Base-by-base conservation (phyloP, 108 stramenopile genomes). In the Nitzschia palea region DNA sequence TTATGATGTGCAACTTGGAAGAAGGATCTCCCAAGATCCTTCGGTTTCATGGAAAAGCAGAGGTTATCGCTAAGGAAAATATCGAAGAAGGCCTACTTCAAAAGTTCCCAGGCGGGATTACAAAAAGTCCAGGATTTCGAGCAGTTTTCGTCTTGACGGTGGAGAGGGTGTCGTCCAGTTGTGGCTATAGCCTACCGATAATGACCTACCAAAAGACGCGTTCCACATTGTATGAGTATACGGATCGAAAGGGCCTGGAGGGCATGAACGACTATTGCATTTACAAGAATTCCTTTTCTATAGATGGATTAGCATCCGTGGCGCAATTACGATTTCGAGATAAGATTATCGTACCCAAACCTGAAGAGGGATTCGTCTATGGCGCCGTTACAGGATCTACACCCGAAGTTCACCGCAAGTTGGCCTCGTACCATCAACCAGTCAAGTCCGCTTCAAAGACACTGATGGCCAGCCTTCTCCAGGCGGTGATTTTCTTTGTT, bases 251-350 rank as follows among this genome's bases (percentile, higher is more conserved):
- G 37, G 71, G 77, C 0, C 6, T 9, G 27, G 59, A 72, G 15
- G 81, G 74, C 27, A 48, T 80, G 50, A 23, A 44, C 12, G 78
- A 75, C 2, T 83, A 83, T 52, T 25, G 64, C 20, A 44, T 47
- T 22, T 58, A 68, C 31, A 76, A 77, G 45, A 83, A 82, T 48
- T 65, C 75, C 20, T 83, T 78, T 29, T 77, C 78, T 25, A 78
- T 83, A 42, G 81, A 83, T 51, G 81, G 81, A 27, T 37, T 83
- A 18, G 60, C 76, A 15, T 69, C 71, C n/a, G 5, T 78, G 34
- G 77, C 66, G 1, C 68, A 70, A 4, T 22, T 76, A 18, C 45
- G 71, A 12, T 26, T 58, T 3, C 20, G 69, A 31, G 22, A 57
- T 25, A 27, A 27, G 27, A 35, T 12, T 0, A 57, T 76, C 29